phyloP scores from a whole-genome alignment of 2,329 filamentous ascomycete genomes.

The Verruconis gallopava region DNA sequence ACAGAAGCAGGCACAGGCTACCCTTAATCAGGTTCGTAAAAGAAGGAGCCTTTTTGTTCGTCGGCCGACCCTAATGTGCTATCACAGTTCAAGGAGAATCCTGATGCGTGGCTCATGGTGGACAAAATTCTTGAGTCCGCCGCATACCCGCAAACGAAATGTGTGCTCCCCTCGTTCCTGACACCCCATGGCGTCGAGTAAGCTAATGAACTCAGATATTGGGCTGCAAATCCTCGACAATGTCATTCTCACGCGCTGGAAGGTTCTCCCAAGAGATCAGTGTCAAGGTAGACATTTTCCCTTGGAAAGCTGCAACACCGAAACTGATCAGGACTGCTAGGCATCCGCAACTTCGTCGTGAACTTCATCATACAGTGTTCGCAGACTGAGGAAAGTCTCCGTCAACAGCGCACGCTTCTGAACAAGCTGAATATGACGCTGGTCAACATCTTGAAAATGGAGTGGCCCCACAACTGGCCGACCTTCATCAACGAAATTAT shows the following conservation, averaged over 20 bases:
- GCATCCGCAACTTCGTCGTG: conserved; percentile 97
- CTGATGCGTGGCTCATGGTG: conserved; percentile 93
- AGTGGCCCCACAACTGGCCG: conserved; percentile 99
- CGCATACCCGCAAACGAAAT: conserved; percentile 92
- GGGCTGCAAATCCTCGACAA: conserved; percentile 93
- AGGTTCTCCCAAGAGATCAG: conserved; percentile 89
- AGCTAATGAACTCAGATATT: conserved; percentile 49
- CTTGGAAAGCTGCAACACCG: background rate
- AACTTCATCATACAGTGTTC: conserved; percentile 96
- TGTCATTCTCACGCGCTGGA: conserved; percentile 99
- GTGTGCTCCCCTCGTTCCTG: conserved; percentile 38
- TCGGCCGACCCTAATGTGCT: conserved; percentile 15
- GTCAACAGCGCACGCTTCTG: conserved; percentile 72
- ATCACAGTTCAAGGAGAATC: conserved; percentile 90
- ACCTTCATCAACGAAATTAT: conserved; percentile 99
- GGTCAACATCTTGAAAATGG: conserved; percentile 95
- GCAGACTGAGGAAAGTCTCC: conserved; percentile 74
- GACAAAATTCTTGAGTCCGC: conserved; percentile 93
- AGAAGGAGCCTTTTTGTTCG: conserved; percentile 9
- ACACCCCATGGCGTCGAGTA: conserved; percentile 14
- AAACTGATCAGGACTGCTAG: conserved; percentile 35
- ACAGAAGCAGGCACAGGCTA: conserved; percentile 93
- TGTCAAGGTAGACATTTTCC: conserved; percentile 57
- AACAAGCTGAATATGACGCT: conserved; percentile 98
- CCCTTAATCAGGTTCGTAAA: conserved; percentile 70